A percentile compares a stretch with the other conserved stretches of the same genome.
phyloP scores from a whole-genome alignment of 1,284 basidiomycete species.

The Porogramme epimiltina region DNA sequence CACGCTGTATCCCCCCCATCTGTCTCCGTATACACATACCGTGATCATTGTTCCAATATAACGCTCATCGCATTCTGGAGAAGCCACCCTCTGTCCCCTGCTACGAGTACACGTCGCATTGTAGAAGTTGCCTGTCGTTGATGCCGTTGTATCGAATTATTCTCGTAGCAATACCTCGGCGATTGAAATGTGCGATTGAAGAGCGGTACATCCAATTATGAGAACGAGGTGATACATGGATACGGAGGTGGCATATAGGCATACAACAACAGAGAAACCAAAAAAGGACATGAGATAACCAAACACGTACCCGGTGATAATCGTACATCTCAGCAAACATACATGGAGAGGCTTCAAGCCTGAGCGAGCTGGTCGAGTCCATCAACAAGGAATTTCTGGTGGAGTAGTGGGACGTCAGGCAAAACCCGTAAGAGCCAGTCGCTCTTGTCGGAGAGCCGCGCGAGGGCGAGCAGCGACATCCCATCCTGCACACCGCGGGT shows the following conservation, averaged over 20 bases:
- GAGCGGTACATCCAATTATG: neutral
- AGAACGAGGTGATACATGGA: too few species aligned
- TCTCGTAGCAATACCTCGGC: neutral
- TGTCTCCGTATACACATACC: conserved; percentile 27
- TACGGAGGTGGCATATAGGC: too few species aligned
- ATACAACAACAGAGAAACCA: too few species aligned
- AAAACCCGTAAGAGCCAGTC: conserved; percentile 1
- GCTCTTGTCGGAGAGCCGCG: neutral
- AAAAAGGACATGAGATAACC: too few species aligned
- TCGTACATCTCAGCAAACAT: too few species aligned
- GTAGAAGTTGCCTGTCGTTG: conserved; percentile 17
- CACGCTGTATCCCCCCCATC: conserved; percentile 14
- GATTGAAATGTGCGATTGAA: neutral
- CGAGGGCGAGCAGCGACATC: conserved; percentile 4
- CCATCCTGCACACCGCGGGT: conserved; percentile 3
- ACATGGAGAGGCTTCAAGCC: too few species aligned
- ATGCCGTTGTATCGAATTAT: conserved; percentile 13
- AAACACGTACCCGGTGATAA: too few species aligned
- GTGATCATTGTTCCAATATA: conserved; percentile 31
- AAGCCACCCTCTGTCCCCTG: conserved; percentile 10
- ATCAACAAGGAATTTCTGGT: conserved; percentile 6
- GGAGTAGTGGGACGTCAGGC: neutral
- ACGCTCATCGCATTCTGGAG: conserved; percentile 24
- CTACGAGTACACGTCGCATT: conserved; percentile 12
- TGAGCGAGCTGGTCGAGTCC: conserved; percentile 6